Base-by-base conservation (phyloP, 257 asterid species). In the Nicotiana obtusifolia region DNA sequence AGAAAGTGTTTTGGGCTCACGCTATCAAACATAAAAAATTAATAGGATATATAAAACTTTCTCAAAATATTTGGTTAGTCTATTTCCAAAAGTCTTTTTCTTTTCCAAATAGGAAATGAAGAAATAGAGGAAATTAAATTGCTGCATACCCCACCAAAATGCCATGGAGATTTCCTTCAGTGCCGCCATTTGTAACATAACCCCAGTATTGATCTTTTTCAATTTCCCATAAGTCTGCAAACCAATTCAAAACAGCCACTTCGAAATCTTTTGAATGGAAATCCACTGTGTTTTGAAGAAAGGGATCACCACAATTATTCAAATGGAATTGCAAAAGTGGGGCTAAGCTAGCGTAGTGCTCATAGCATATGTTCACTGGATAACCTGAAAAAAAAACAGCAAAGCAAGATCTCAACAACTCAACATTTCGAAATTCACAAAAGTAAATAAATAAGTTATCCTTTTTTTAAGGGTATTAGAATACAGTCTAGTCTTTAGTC, bases 111-210 rank as follows among this genome's bases (percentile, higher is more conserved):
- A 41, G 47, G 47, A 37, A 41, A 41, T 7, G 7, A 37, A 7
- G 44, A 35, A 35, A 7, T 7, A 37, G 47, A 37, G 10, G 10
- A 37, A 16, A 56, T 17, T 26, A 26, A 26, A 47, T 57, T 26
- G 33, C n/a, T 35, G 49, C 84, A 44, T 37, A 85, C 85, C 87
- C 87, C 4, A 85, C 56, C 71, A 83, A 71, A 54, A 85, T 62
- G 1, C 83, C 87, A 65, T 84, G 87, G 5, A 81, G 73, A 68
- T 84, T 84, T 81, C 85, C 85, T 81, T 84, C 85, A 0, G 87
- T 84, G 5, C 87, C 87, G 30, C 87, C 84, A 60, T 81, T 84
- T 15, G 87, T 84, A 2, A 84, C 28, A 37, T 84, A 81, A 30
- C 85, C 87, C 85, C 87, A 84, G 47, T 84, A 84, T 24, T 85